Conservation (phyloP, 345 rosid species). For the Hevea brasiliensis region DNA sequence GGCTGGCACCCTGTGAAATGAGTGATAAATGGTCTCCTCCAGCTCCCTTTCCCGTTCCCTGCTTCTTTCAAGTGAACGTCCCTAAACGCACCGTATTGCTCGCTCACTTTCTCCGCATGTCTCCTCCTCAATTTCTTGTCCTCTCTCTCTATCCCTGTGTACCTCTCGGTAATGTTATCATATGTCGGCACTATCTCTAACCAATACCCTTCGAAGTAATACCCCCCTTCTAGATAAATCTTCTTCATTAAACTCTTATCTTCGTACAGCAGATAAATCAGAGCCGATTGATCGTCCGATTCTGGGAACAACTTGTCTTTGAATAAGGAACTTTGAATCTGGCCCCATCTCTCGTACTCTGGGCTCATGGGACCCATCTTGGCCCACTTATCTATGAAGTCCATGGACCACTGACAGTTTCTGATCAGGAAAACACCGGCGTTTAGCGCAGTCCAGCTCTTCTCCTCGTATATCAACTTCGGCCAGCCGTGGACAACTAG, state of each 20-base stretch:
- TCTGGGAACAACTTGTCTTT: constrained; percentile 81
- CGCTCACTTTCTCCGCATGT: constrained; percentile 91
- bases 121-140: constrained; percentile 52
- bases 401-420: constrained; percentile 98
- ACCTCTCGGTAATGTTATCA: constrained; percentile 55
- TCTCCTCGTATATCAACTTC: constrained; percentile 47
- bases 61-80: constrained; percentile 52
- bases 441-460: constrained; percentile 86
- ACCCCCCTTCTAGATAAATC: constrained; percentile 73
- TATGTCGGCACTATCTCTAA: constrained; percentile 49
- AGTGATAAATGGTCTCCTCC: constrained; percentile 78
- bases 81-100: constrained; percentile 59
- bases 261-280: constrained; percentile 54
- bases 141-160: constrained; percentile 47
- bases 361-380: constrained; percentile 64
- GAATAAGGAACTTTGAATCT: constrained; percentile 59
- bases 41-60: constrained; percentile 53
- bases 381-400: constrained; percentile 75
- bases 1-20: constrained; percentile 98
- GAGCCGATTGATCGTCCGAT: constrained; percentile 89
- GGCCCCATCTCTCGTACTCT: constrained; percentile 68
- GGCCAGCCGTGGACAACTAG: constrained; percentile 95
- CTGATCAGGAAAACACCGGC: constrained; percentile 84
- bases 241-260: constrained; percentile 52
- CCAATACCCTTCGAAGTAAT: constrained; percentile 81